phyloP scores from a whole-genome alignment of 306 rosid genomes.

The Luffa aegyptiaca region DNA sequence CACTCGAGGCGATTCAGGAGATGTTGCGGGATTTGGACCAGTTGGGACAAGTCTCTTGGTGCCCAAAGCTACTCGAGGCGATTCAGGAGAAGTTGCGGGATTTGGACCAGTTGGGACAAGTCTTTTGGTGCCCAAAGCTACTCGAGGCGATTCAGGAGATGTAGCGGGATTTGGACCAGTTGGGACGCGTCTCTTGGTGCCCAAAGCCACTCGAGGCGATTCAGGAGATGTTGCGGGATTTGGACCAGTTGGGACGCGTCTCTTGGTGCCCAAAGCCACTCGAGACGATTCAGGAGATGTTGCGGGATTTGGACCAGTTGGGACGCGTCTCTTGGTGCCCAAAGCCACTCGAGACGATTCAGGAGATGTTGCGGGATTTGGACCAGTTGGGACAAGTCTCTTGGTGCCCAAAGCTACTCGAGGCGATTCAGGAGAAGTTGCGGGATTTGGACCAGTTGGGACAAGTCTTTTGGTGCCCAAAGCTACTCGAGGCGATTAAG shows the following conservation, averaged over 20 bases:
- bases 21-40: not conserved
- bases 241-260: not conserved
- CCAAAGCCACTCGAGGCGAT: not conserved
- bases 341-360: not conserved
- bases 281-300: not conserved
- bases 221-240: not conserved
- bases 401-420: not conserved
- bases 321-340: not conserved
- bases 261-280: not conserved
- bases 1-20: not conserved
- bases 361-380: not conserved
- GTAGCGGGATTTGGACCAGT: not conserved
- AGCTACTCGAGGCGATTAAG: not conserved
- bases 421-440: not conserved
- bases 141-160: not conserved
- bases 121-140: not conserved
- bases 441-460: not conserved
- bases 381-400: not conserved
- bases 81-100: not conserved
- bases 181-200: not conserved
- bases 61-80: not conserved
- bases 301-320: not conserved
- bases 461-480: not conserved
- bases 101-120: not conserved
- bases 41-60: not conserved